These are phyloP conservation scores for Suhomyces atakaporum DNA, from an alignment of 1,139 yeast species.

Conservation along the genomic window DNA sequence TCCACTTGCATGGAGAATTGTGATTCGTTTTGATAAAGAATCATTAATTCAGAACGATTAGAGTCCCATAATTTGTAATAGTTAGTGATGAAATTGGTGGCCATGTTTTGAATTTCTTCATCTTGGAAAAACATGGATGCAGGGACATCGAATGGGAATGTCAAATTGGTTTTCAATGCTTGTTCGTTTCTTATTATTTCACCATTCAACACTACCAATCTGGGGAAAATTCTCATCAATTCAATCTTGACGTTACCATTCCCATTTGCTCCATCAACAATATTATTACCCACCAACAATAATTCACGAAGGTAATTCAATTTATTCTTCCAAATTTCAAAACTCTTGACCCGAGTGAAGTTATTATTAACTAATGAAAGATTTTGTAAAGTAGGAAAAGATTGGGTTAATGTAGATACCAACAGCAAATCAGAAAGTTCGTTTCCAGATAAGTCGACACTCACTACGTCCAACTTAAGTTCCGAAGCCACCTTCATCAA, in stretches of 20 bases:
- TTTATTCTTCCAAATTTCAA: conserved; percentile 81
- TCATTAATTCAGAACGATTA: conserved; percentile 67
- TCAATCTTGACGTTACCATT: conserved; percentile 46
- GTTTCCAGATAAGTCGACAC: conserved; percentile 77
- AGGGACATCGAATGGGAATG: conserved; percentile 54
- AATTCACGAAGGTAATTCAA: conserved; percentile 74
- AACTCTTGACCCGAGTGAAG: conserved; percentile 54
- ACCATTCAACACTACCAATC: conserved; percentile 77
- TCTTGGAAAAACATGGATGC: conserved; percentile 73
- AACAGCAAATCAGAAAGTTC: conserved; percentile 61
- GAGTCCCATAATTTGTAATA: conserved; percentile 81
- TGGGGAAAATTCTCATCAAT: conserved; percentile 72
- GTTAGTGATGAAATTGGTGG: conserved; percentile 74
- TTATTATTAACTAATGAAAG: conserved; percentile 78
- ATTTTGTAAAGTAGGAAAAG: conserved; percentile 76
- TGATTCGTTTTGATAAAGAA: conserved; percentile 78
- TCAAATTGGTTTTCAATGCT: conserved; percentile 52
- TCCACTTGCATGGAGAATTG: conserved; percentile 75
- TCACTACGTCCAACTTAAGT: conserved; percentile 57
- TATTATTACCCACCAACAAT: conserved; percentile 76
- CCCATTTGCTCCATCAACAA: conserved; percentile 32
- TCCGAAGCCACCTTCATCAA: conserved; percentile 79
- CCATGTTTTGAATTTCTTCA: conserved; percentile 65
- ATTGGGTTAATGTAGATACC: conserved; percentile 65
- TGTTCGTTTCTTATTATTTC: conserved; percentile 72